These are phyloP conservation scores for Capsella bursapastoris DNA, from an alignment of 345 rosid genomes.

Conservation along the genomic window DNA sequence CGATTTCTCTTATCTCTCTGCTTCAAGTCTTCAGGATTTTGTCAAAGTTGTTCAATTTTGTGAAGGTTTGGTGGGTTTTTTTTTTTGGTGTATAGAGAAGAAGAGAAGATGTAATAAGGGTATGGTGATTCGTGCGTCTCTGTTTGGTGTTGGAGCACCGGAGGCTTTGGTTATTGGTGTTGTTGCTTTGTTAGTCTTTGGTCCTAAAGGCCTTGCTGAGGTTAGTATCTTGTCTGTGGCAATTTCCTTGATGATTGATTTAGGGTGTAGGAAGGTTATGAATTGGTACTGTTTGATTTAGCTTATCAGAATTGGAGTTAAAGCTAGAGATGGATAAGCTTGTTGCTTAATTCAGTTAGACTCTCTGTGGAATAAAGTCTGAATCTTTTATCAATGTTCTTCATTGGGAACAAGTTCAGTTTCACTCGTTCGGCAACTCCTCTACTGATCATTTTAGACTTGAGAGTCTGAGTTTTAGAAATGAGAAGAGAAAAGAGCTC, in stretches of 20 bases:
- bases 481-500: conserved; percentile 9
- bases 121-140: conserved; percentile 65
- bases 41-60: not conserved
- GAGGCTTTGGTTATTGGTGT: conserved; percentile 98
- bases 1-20: conserved; percentile 11
- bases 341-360: not conserved
- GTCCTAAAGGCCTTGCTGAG: conserved; percentile 99
- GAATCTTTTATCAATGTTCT: not conserved
- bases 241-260: not conserved
- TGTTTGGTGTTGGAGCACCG: conserved; percentile 99
- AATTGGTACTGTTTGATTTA: conserved; percentile 5
- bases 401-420: not conserved
- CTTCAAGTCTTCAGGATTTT: not conserved
- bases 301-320: not conserved
- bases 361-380: not conserved
- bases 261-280: not conserved
- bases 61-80: conserved; percentile 29
- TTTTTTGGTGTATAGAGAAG: conserved; percentile 51
- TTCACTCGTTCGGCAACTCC: not conserved
- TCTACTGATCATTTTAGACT: not conserved
- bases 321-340: not conserved
- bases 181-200: conserved; percentile 96
- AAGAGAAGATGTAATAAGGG: conserved; percentile 53
- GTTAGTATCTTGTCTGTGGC: conserved; percentile 48
- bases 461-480: conserved; percentile 2